These are phyloP conservation scores for Forsythia viridissima DNA, from an alignment of 257 asterid species.

Conservation along the genomic window DNA sequence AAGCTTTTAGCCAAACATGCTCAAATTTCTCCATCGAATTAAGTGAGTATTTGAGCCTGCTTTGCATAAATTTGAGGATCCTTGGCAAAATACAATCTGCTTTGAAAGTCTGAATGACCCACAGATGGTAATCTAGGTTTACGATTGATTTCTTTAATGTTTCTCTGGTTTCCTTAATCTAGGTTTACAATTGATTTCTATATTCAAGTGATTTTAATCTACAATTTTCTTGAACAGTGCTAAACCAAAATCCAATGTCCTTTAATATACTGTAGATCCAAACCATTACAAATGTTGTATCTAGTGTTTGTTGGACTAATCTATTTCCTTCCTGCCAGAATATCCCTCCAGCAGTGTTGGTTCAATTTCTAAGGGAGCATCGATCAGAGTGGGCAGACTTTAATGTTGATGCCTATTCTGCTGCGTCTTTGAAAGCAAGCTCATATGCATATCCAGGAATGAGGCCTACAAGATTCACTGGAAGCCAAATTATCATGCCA, in stretches of 20 bases:
- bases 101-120: background rate
- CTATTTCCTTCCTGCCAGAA: slow-evolving; percentile 47
- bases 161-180: background rate
- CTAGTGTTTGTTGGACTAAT: slow-evolving; percentile 3
- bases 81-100: background rate
- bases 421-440: slow-evolving; percentile 73
- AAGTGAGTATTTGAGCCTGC: background rate
- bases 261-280: background rate
- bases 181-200: background rate
- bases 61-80: background rate
- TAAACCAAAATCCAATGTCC: slow-evolving; percentile 3
- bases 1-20: background rate
- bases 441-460: slow-evolving; percentile 76
- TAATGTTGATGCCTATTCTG: slow-evolving; percentile 84
- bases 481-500: slow-evolving; percentile 95
- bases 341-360: slow-evolving; percentile 87
- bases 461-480: slow-evolving; percentile 89
- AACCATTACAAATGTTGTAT: background rate
- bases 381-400: slow-evolving; percentile 99
- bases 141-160: background rate
- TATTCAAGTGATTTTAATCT: background rate
- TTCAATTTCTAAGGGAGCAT: slow-evolving; percentile 92
- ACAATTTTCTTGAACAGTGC: background rate
- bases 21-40: background rate
- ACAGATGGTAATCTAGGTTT: background rate